Conservation (phyloP, 257 asterid genomes). For the Nicotiana otophora region DNA sequence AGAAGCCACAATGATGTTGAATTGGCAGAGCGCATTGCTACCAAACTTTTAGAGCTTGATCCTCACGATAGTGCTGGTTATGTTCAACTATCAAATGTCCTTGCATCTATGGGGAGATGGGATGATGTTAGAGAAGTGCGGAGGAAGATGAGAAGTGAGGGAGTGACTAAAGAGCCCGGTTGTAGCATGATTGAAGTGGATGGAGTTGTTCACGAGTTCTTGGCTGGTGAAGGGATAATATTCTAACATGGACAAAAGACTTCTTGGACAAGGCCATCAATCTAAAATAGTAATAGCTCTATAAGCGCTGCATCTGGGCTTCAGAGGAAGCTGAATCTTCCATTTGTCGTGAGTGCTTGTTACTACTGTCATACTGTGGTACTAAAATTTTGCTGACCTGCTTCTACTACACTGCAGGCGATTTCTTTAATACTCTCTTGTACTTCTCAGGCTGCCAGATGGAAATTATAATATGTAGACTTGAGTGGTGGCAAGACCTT, state of each 20-base stretch:
- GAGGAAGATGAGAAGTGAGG: conserved; percentile 24
- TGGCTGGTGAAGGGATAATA: conserved; percentile 36
- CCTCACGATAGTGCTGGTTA: conserved; percentile 26
- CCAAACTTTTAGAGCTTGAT: conserved; percentile 27
- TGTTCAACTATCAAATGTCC: conserved; percentile 34
- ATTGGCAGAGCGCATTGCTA: conserved; percentile 27
- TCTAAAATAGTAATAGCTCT: neutral
- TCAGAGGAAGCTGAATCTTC: neutral
- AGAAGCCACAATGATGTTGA: conserved; percentile 26
- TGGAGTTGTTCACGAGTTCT: conserved; percentile 32
- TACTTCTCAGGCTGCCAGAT: neutral
- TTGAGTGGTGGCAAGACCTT: neutral
- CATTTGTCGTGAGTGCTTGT: neutral
- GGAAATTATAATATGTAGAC: neutral
- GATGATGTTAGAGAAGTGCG: conserved; percentile 17
- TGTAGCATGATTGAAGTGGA: conserved; percentile 34
- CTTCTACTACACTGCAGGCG: neutral
- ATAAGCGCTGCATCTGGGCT: neutral
- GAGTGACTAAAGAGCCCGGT: conserved; percentile 29
- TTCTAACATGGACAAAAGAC: neutral
- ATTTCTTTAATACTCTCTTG: neutral
- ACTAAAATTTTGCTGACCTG: neutral
- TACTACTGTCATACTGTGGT: neutral
- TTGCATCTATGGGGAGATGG: conserved; percentile 32
- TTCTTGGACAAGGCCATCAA: neutral